Percentiles rank a stretch among this genome's conserved stretches.
phyloP scores from a whole-genome alignment of 2,329 filamentous ascomycete genomes.

The Ophiocordyceps camponoti-floridani region DNA sequence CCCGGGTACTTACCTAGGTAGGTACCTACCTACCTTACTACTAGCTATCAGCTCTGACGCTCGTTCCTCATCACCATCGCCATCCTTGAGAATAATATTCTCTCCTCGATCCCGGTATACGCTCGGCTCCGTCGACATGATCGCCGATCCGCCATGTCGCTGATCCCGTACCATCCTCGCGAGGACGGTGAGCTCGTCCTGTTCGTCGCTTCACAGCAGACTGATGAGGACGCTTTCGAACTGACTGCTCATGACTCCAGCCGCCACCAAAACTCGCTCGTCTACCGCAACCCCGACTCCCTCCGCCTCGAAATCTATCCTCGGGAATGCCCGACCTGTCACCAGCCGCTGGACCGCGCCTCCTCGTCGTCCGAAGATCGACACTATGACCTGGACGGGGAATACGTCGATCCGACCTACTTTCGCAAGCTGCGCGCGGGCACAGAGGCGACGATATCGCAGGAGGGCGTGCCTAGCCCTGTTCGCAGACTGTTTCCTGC shows the following conservation, averaged over 20 bases:
- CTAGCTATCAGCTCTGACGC: no score
- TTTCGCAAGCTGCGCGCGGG: conserved; percentile 73
- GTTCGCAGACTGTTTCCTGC: conserved; percentile 34
- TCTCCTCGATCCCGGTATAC: not conserved
- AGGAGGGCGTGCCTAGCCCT: conserved; percentile 29
- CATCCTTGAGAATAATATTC: no score
- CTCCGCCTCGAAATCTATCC: conserved; percentile 69
- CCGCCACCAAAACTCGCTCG: conserved; percentile 81
- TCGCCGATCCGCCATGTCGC: conserved; percentile 29
- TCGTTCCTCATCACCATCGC: no score
- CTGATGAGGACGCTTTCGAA: no score
- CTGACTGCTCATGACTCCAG: conserved; percentile 24
- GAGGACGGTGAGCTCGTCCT: conserved; percentile 66
- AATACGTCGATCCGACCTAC: conserved; percentile 81
- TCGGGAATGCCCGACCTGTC: conserved; percentile 80
- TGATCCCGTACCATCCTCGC: conserved; percentile 58
- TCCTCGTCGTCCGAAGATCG: conserved; percentile 27
- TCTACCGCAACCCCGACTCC: conserved; percentile 75
- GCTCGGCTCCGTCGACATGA: conserved; percentile 4
- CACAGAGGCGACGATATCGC: conserved; percentile 24
- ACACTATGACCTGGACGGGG: conserved; percentile 19
- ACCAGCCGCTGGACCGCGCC: conserved; percentile 43
- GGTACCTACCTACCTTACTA: no score
- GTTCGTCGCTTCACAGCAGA: conserved; percentile 19
- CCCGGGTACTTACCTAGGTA: no score